phyloP scores from a whole-genome alignment of 805 yeast genomes.

The Ogataea paradorogensis region DNA sequence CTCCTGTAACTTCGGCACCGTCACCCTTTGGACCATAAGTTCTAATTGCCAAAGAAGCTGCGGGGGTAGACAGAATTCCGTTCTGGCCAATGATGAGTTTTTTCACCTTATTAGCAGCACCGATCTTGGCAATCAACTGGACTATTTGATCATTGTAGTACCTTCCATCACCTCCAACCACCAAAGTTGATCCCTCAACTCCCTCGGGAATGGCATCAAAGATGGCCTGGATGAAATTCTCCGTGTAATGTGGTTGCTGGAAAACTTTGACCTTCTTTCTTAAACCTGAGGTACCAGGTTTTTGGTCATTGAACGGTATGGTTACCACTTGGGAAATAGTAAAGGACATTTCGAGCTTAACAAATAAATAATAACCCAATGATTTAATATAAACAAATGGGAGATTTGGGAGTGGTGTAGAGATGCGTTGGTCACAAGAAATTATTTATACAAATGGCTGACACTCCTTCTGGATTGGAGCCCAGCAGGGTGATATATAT shows the following conservation, averaged over 20 bases:
- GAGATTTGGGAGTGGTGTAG: constrained; percentile 3
- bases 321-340: constrained; percentile 46
- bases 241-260: constrained; percentile 76
- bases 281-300: constrained; percentile 97
- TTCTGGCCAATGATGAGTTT: constrained; percentile 83
- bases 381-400: not conserved
- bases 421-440: not conserved
- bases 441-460: constrained; percentile 2
- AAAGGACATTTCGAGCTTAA: constrained; percentile 16
- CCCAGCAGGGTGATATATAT: constrained; percentile 58
- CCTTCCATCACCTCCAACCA: constrained; percentile 97
- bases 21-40: constrained; percentile 39
- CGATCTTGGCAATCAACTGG: constrained; percentile 75
- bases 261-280: constrained; percentile 88
- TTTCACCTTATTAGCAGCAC: constrained; percentile 87
- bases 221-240: constrained; percentile 88
- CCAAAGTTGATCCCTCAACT: constrained; percentile 64
- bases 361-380: not conserved
- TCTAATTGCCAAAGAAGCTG: constrained; percentile 91
- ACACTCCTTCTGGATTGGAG: constrained; percentile 11
- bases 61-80: constrained; percentile 92
- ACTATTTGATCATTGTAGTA: constrained; percentile 81
- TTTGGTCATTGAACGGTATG: constrained; percentile 81
- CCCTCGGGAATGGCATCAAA: constrained; percentile 91
- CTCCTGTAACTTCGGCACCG: constrained; percentile 70